Conservation (phyloP, 345 rosid species). For the Geranium brycei region DNA sequence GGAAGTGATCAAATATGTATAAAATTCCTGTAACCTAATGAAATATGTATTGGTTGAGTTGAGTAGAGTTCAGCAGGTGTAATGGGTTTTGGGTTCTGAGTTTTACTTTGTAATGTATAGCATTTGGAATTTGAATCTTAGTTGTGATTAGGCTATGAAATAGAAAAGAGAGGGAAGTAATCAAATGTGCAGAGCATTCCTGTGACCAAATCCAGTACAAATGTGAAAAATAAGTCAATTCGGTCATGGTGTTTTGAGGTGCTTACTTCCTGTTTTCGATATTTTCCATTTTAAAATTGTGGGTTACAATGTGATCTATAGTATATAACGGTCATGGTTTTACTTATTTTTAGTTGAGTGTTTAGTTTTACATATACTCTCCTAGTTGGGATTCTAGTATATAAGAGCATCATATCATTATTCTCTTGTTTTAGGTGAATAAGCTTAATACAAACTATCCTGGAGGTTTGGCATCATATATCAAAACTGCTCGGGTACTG, state of each 20-base stretch:
- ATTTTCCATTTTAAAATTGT: no score
- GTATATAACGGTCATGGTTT: no score
- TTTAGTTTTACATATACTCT: not conserved
- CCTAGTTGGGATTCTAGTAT: not conserved
- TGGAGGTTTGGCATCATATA: constrained; percentile 65
- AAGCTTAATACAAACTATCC: constrained; percentile 73
- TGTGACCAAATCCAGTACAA: not conserved
- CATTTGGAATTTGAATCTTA: not conserved
- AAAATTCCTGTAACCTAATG: no score
- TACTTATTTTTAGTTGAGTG: no score
- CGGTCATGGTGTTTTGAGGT: not conserved
- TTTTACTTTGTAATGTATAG: not conserved
- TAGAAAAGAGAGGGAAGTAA: not conserved
- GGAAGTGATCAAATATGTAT: no score
- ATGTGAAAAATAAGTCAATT: not conserved
- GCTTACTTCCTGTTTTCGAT: not conserved
- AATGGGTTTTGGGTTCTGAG: not conserved
- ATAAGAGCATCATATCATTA: not conserved
- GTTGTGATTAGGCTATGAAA: not conserved
- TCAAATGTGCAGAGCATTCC: not conserved
- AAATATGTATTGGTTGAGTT: not conserved
- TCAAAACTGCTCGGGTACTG: constrained; percentile 65
- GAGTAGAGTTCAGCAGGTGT: not conserved
- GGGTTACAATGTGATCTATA: no score
- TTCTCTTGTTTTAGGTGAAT: constrained; percentile 37